Base-by-base conservation (phyloP, 768 basidiomycete species). In the Termitomyces sp. region DNA sequence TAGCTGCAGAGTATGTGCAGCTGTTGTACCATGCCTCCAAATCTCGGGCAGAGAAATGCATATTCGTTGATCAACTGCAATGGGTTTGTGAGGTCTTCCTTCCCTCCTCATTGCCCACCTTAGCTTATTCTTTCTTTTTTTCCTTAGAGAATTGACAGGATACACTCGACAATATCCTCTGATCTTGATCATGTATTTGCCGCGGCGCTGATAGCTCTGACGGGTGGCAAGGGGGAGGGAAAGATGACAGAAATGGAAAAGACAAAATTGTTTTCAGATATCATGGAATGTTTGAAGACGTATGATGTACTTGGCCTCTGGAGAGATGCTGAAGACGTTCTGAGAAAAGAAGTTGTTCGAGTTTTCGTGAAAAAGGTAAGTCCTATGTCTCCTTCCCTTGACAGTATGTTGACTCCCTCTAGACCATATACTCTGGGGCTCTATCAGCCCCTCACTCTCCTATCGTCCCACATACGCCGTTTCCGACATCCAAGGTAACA, bases 1-100 rank as follows among this genome's bases (percentile, higher is more conserved):
- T 95, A 28, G 92, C 94, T 14, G 77, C 84, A 9, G 97, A 98
- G 70, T 98, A 96, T 66, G 90, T 83, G 10, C 95, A 98, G 65
- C 77, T 98, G 19, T 76, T 93, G 24, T 99, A 99, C 67, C 90
- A 97, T 60, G 80, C 83, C 24, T 80, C 83, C 19, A 96, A 97
- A 68, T 93, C 95, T 11, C 76, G 81, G 6, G 71, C 72, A 10
- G 89, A 94, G 62, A 80, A 82, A 2, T 93, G 93, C 59, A 81
- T 76, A 2, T 94, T 92, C 60, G 84, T 96, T 3, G 80, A 86
- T 53, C 87, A 90, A 60, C 79, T 95, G 5, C 85, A 92, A 77
- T 90, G 88, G 81, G 96, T 98, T 66, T 68, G 75, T 78, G 56
- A 66, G 60, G 61, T 58, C 62, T 55, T 56, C 51, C 48, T 43